phyloP scores from a whole-genome alignment of 2,329 filamentous ascomycete species.

The Aspergillus sp. region DNA sequence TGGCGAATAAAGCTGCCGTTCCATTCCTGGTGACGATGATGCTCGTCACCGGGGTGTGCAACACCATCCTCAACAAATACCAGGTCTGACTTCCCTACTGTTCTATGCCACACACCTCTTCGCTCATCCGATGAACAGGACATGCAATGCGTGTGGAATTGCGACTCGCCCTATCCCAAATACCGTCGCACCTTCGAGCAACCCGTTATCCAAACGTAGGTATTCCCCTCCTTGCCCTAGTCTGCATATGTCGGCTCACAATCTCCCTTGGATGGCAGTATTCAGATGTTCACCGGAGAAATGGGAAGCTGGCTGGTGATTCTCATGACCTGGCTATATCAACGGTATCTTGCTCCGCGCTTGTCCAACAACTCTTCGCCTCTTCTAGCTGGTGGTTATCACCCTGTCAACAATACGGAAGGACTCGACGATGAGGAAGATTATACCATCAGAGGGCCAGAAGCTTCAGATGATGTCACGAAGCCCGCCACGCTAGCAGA shows the following conservation, averaged over 20 bases:
- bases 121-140: constrained; percentile 55
- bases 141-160: constrained; percentile 94
- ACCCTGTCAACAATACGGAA: constrained; percentile 59
- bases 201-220: constrained; percentile 84
- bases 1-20: constrained; percentile 72
- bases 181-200: constrained; percentile 81
- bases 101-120: background rate
- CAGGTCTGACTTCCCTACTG: constrained; percentile 60
- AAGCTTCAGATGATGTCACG: constrained; percentile 49
- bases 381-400: constrained; percentile 61
- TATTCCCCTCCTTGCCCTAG: background rate
- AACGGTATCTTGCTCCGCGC: constrained; percentile 52
- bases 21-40: constrained; percentile 93
- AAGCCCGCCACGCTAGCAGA: constrained; percentile 59
- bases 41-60: constrained; percentile 93
- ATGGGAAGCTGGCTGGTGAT: constrained; percentile 95
- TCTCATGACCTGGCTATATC: constrained; percentile 67
- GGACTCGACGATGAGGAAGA: constrained; percentile 50
- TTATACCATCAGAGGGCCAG: constrained; percentile 45
- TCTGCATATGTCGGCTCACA: background rate
- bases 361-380: constrained; percentile 42
- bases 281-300: constrained; percentile 98
- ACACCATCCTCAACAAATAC: constrained; percentile 95
- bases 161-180: constrained; percentile 67
- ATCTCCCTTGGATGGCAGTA: constrained; percentile 33